Conservation (phyloP, 257 asterid genomes). For the Ajuga chamaepitys region DNA sequence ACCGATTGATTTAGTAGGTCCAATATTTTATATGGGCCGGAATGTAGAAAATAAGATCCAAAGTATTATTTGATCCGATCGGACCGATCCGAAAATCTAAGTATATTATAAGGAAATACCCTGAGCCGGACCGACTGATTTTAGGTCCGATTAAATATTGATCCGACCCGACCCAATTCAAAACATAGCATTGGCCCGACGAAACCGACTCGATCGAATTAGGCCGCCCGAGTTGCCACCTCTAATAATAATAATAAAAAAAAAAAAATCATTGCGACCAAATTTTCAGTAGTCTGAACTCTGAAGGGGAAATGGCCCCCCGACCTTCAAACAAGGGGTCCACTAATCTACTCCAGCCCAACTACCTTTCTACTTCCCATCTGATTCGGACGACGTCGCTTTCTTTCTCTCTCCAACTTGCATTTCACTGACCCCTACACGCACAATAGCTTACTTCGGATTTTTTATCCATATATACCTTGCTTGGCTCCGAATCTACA, state of each 20-base stretch:
- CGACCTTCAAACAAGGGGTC: conserved; percentile 6
- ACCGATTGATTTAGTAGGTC: too few species aligned
- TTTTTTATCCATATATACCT: conserved; percentile 8
- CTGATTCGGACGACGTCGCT: conserved; percentile 41
- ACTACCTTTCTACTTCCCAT: conserved; percentile 6
- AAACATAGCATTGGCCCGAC: too few species aligned
- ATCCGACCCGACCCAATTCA: too few species aligned
- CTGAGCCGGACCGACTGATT: too few species aligned
- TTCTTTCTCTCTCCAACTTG: conserved; percentile 19
- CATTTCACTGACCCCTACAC: conserved; percentile 29
- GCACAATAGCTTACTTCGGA: not conserved
- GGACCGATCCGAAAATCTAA: too few species aligned
- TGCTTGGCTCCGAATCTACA: conserved; percentile 37
- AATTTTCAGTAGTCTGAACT: conserved; percentile 10
- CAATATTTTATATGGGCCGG: too few species aligned
- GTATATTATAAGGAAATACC: too few species aligned
- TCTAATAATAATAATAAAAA: not conserved
- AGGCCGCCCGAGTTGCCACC: too few species aligned
- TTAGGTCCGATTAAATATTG: too few species aligned
- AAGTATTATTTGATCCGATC: too few species aligned
- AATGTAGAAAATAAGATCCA: too few species aligned
- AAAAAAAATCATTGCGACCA: not conserved
- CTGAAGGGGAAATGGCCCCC: conserved; percentile 4
- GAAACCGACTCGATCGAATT: too few species aligned
- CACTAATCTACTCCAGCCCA: conserved; percentile 12